Conservation (phyloP, 139 green algal genomes). For the Nannochloris sp. region DNA sequence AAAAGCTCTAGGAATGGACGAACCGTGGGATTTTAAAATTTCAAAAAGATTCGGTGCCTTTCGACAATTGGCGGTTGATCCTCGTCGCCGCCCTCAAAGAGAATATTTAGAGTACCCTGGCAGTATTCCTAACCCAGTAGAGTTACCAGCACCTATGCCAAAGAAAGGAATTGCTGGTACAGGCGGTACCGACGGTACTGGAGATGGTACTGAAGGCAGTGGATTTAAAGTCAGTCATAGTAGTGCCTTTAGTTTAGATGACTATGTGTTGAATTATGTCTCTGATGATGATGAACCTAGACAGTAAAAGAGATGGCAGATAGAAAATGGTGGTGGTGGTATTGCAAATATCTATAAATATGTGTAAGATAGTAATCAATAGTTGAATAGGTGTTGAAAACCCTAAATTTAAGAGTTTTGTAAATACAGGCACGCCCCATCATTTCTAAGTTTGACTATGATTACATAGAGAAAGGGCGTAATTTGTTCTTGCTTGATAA, state of each 20-base stretch:
- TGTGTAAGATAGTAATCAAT: background rate
- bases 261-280: slow-evolving; percentile 20
- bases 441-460: too few relatives aligned
- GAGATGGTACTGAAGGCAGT: slow-evolving; percentile 1
- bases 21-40: slow-evolving; percentile 17
- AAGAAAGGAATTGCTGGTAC: background rate
- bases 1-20: slow-evolving; percentile 12
- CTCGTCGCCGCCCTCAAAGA: background rate
- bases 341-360: background rate
- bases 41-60: slow-evolving; percentile 1
- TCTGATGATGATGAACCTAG: slow-evolving; percentile 9
- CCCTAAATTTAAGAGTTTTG: too few relatives aligned
- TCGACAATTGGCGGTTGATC: background rate
- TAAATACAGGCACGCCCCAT: too few relatives aligned
- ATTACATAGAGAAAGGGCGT: too few relatives aligned
- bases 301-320: background rate
- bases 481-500: too few relatives aligned
- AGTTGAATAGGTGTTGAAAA: too few relatives aligned
- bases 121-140: background rate
- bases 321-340: background rate
- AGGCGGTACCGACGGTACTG: background rate
- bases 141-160: background rate
- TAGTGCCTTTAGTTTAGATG: slow-evolving; percentile 9
- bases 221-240: background rate
- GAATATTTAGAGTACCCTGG: slow-evolving; percentile 5